Evolutionary conservation across 177 flowering plant species (phyloP), one percentile per base, ranked within the genome.

Genomic region (Telopea speciosissima): DNA sequence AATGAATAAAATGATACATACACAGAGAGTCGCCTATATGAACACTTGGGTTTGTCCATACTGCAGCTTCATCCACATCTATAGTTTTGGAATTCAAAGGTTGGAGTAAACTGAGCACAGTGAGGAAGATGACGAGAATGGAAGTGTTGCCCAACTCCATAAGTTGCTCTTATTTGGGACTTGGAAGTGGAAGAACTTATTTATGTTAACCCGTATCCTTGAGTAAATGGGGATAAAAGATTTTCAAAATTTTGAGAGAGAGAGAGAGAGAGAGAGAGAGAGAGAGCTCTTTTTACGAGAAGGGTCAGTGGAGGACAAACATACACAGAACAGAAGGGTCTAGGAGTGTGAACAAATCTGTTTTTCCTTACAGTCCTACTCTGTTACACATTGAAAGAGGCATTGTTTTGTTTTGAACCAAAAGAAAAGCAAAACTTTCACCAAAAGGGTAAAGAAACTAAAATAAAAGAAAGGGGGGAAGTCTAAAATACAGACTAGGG

Each of bases 1-100:
- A 64, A 23, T 21, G 22, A 4, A 49, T 49, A 36, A 36, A 36
- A 36, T 36, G 10, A 36, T 36, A 81, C 90, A 86, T 84, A 93
- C 98, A 76, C 73, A 93, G 76, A 69, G 96, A 72, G 74, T 93
- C 97, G 65, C 96, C 97, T 13, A 90, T 81, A 73, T 83, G 88
- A 72, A 83, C 87, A 76, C 45, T 76, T 49, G 97, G 89, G 60
- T 83, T 81, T 59, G 62, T 84, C 97, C 94, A 88, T 60, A 82
- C 70, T 73, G 91, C 77, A 78, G 83, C 79, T 42, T 90, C 98
- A 85, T 91, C 94, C 3, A 91, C 86, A 13, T 83, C 72, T 31
- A 87, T 36, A 33, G 91, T 89, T 52, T 88, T 78, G 42, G 85
- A 83, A 14, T 75, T 70, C 59, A 78, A 75, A 66, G 44, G 68